Base-by-base conservation (phyloP, 2,329 filamentous ascomycete species). In the Chaetothyriales sp. region DNA sequence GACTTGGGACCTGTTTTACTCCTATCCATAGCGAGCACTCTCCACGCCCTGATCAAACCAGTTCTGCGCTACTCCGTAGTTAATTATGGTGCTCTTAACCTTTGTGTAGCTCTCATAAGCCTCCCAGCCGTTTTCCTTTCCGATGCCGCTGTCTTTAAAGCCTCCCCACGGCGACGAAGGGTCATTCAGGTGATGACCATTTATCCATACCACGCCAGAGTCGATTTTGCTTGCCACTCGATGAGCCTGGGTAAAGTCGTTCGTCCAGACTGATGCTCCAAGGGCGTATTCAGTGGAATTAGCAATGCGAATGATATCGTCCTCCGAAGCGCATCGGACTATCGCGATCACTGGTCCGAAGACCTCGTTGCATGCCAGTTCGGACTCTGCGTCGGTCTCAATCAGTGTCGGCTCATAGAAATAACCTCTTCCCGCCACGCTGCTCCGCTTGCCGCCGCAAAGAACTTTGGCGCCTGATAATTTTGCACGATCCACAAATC, bases 91-190 rank as follows among this genome's bases (percentile, higher is more conserved):
- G 62, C 81, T 85, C 68, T 83, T 85, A 10, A 74, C 74, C 29
- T 66, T 68, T 0, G 70, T 73, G 49, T 73, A 73, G 44, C 54
- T 56, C 48, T 76, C 69, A 59, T 77, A 82, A 0, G 80, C 78
- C 60, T 83, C 83, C 0, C 81, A 59, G 0, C 83, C 83, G 60
- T 87, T 86, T 69, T 88, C 84, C 54, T 82, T 86, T 1, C 83
- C 83, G 0, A 86, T 75, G 1, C 83, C 83, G 57, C 78, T 82
- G 1, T 76, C 73, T 58, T 80, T 80, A 28, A 77, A 70, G 1
- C 82, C 80, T 22, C 83, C 83, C 82, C 83, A 83, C 0, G 83
- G 80, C 53, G 81, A 82, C 58, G 81, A 81, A 0, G 83, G 82
- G 58, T 86, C 83, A 58, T 86, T 86, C 33, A 82, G 74, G 62